These are phyloP conservation scores for Lepidium didymum DNA, from an alignment of 345 rosid species.

Conservation along the genomic window DNA sequence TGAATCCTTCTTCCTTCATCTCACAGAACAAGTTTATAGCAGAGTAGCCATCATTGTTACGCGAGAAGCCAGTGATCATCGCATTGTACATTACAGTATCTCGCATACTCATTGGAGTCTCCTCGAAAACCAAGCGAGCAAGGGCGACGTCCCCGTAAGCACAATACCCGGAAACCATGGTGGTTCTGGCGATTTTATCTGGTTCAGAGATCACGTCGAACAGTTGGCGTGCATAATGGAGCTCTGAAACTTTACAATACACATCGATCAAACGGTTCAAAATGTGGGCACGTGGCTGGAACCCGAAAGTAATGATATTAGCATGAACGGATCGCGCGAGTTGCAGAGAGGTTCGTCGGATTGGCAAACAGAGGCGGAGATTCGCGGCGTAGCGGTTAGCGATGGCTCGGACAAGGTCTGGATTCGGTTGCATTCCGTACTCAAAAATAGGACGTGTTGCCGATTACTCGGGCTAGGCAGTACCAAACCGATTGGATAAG, in stretches of 20 bases:
- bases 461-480: too few species aligned
- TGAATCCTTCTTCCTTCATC: constrained; percentile 25
- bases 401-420: constrained; percentile 24
- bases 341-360: constrained; percentile 17
- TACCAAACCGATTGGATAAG: too few species aligned
- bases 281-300: constrained; percentile 30
- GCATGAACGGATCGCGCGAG: constrained; percentile 25
- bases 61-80: constrained; percentile 30
- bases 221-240: constrained; percentile 24
- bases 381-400: constrained; percentile 30
- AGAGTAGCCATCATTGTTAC: constrained; percentile 20
- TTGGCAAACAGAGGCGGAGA: constrained; percentile 29
- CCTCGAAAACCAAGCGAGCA: constrained; percentile 14
- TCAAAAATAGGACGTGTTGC: too few species aligned
- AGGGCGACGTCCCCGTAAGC: constrained; percentile 8
- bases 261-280: constrained; percentile 29
- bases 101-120: constrained; percentile 23
- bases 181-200: constrained; percentile 33
- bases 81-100: constrained; percentile 34
- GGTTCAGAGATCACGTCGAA: constrained; percentile 27
- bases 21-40: constrained; percentile 17
- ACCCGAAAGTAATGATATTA: constrained; percentile 26
- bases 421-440: constrained; percentile 19
- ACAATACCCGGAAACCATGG: constrained; percentile 31
- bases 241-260: constrained; percentile 28